Percentiles rank a stretch among this genome's conserved stretches.
Evolutionary conservation across 352 stramenopile species (phyloP).

Genomic region (Globisporangium mamillatum): DNA sequence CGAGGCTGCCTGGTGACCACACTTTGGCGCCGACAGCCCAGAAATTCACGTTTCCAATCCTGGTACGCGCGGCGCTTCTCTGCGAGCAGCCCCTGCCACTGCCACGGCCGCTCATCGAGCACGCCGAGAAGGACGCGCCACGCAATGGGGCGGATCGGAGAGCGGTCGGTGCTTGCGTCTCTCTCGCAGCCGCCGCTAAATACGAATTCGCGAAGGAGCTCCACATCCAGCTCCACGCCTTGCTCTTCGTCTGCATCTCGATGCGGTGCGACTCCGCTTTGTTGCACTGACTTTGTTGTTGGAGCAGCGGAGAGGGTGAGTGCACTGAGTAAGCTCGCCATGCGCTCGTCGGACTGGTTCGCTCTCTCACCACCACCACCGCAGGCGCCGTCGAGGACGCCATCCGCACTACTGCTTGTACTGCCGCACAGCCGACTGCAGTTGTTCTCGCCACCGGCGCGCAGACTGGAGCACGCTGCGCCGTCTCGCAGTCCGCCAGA

Average conservation of each 20-base stretch:
- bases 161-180: background rate
- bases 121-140: constrained; percentile 47
- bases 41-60: constrained; percentile 35
- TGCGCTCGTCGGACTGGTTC: background rate
- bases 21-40: constrained; percentile 20
- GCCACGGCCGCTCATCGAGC: constrained; percentile 15
- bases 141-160: constrained; percentile 22
- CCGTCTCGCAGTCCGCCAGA: background rate
- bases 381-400: background rate
- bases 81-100: constrained; percentile 24
- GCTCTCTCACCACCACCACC: background rate
- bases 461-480: background rate
- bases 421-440: background rate
- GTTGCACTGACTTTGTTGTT: background rate
- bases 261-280: background rate
- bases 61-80: constrained; percentile 27
- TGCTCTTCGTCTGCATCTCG: background rate
- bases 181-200: constrained; percentile 12
- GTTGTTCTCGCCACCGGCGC: constrained; percentile 4
- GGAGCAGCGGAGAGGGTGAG: background rate
- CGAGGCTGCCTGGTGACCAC: background rate
- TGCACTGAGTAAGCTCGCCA: background rate
- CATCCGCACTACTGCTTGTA: background rate
- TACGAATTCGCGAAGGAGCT: constrained; percentile 21
- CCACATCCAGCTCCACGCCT: constrained; percentile 16